phyloP scores from a whole-genome alignment of 139 green algal species.

The Gonium pectorale region DNA sequence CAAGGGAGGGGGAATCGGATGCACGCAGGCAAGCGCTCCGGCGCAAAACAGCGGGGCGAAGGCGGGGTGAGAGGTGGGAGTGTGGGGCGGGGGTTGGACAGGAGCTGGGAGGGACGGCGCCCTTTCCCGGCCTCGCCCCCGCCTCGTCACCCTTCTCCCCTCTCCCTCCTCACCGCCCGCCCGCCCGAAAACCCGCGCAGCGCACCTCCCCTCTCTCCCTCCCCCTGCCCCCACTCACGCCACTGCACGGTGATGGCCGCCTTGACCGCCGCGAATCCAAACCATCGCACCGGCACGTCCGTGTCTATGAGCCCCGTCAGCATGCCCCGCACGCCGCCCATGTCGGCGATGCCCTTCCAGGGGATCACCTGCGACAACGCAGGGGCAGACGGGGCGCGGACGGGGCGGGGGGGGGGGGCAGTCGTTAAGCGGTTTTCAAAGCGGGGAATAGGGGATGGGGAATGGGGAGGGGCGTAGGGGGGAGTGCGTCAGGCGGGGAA shows the following conservation, averaged over 20 bases:
- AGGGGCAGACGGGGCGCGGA: not conserved
- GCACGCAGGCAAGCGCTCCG: no score
- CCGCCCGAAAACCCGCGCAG: no score
- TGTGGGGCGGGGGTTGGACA: no score
- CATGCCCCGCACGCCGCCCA: constrained; percentile 15
- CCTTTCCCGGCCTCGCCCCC: no score
- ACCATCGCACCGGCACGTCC: constrained; percentile 42
- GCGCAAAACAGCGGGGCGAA: no score
- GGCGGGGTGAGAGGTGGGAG: no score
- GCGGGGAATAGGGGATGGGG: not conserved
- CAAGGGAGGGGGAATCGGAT: not conserved
- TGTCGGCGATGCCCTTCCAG: constrained; percentile 35
- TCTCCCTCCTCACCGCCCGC: no score
- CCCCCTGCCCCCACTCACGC: constrained; percentile 19
- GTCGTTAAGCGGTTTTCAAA: not conserved
- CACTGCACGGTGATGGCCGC: constrained; percentile 40
- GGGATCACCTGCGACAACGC: constrained; percentile 9
- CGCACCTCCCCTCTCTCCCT: no score
- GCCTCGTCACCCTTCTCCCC: no score
- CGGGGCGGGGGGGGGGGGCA: not conserved
- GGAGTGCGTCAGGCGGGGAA: no score
- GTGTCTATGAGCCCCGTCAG: constrained; percentile 24
- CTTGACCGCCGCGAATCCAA: constrained; percentile 43
- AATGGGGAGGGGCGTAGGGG: not conserved
- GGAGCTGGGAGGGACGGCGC: no score